These are phyloP conservation scores for Annona squamosa DNA, from an alignment of 164 flowering plant species.

Conservation along the genomic window DNA sequence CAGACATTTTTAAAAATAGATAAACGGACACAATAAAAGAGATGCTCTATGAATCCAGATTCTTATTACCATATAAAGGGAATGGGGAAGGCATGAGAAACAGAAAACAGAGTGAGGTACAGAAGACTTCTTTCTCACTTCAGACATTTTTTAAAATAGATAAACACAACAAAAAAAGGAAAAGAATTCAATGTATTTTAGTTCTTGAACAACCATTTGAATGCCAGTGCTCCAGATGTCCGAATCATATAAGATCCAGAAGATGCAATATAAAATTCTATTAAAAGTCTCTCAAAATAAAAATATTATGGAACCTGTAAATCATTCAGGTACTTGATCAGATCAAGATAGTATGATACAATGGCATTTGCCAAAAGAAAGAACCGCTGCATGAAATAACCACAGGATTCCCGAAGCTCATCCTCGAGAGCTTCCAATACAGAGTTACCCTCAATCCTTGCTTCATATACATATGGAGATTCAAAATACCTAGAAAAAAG, in stretches of 20 bases:
- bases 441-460: constrained; percentile 18
- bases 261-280: not conserved
- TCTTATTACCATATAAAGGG: too few relatives aligned
- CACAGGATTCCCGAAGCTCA: constrained; percentile 25
- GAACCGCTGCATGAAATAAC: constrained; percentile 22
- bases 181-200: too few relatives aligned
- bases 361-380: constrained; percentile 20
- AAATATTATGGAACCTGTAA: constrained; percentile 10
- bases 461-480: constrained; percentile 19
- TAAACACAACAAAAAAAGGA: too few relatives aligned
- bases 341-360: constrained; percentile 15
- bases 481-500: constrained; percentile 20
- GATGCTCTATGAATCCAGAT: too few relatives aligned
- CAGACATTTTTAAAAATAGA: too few relatives aligned
- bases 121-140: too few relatives aligned
- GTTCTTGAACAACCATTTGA: too few relatives aligned
- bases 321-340: constrained; percentile 14
- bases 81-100: too few relatives aligned
- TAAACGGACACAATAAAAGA: too few relatives aligned
- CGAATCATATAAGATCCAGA: not conserved
- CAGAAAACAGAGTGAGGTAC: too few relatives aligned
- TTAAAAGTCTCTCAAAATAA: not conserved
- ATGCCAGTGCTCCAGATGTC: not conserved
- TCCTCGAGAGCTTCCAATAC: constrained; percentile 21
- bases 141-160: too few relatives aligned